phyloP scores from a whole-genome alignment of 192 early-diverging fungal genomes.

The Coemansia sp. region DNA sequence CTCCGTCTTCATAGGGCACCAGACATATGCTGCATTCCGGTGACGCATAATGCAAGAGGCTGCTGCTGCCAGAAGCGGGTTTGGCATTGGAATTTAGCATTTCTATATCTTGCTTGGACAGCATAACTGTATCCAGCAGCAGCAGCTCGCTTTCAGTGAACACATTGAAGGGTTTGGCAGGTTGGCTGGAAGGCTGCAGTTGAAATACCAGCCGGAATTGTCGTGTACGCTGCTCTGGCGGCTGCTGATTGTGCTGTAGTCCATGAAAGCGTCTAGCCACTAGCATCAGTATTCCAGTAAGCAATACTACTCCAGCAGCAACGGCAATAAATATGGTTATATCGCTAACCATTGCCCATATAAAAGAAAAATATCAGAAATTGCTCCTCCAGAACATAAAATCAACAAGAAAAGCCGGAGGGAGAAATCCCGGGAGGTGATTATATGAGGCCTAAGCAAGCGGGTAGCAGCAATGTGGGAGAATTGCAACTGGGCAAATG shows the following conservation, averaged over 20 bases:
- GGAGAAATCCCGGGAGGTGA: too few species aligned
- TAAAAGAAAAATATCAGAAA: neutral
- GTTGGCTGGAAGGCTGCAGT: slow-evolving; percentile 19
- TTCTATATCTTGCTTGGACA: slow-evolving; percentile 21
- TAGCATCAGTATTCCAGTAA: slow-evolving; percentile 19
- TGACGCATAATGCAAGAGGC: slow-evolving; percentile 37
- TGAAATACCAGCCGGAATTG: slow-evolving; percentile 12
- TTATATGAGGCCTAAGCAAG: too few species aligned
- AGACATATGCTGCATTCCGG: slow-evolving; percentile 64
- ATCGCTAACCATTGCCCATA: slow-evolving; percentile 17
- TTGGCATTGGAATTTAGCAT: slow-evolving; percentile 15
- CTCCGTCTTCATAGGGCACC: slow-evolving; percentile 55
- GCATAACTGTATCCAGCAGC: slow-evolving; percentile 20
- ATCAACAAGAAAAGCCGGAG: too few species aligned
- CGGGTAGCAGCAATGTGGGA: too few species aligned
- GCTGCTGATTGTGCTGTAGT: neutral
- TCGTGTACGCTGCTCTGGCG: neutral
- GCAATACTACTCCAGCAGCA: slow-evolving; percentile 15
- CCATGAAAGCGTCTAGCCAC: slow-evolving; percentile 27
- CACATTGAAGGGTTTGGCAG: slow-evolving; percentile 44
- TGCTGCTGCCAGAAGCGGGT: neutral
- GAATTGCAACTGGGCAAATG: too few species aligned
- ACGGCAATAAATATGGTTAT: slow-evolving; percentile 29
- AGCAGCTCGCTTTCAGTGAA: slow-evolving; percentile 40
- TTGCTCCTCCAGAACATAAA: too few species aligned